Evolutionary conservation across 306 rosid genomes (phyloP).

Genomic region (Ormosia emarginata): DNA sequence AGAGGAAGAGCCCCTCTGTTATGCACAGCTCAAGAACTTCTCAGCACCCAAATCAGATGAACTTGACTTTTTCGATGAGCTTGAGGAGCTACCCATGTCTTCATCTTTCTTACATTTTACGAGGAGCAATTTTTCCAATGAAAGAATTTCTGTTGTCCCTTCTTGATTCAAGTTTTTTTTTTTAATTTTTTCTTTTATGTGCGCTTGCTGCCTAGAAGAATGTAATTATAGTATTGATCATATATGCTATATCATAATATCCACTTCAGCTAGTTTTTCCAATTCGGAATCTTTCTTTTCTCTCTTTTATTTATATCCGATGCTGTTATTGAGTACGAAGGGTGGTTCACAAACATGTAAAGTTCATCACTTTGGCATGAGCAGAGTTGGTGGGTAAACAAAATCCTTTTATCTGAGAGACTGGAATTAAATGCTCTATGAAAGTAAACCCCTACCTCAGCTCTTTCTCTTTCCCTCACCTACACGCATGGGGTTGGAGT

Average conservation of each 20-base stretch:
- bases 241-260: background rate
- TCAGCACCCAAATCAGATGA: conserved; percentile 53
- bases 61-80: conserved; percentile 79
- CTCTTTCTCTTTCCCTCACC: too few species aligned
- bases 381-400: background rate
- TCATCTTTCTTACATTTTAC: conserved; percentile 61
- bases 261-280: conserved; percentile 18
- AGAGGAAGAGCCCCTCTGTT: conserved; percentile 55
- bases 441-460: too few species aligned
- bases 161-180: conserved; percentile 55
- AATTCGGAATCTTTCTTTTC: conserved; percentile 2
- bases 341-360: conserved; percentile 22
- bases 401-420: background rate
- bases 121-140: conserved; percentile 57
- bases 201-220: conserved; percentile 37
- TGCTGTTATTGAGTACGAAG: background rate
- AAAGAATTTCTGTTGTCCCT: conserved; percentile 69
- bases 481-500: background rate
- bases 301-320: background rate
- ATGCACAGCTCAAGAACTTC: conserved; percentile 38
- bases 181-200: background rate
- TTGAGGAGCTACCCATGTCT: conserved; percentile 81
- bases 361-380: conserved; percentile 17
- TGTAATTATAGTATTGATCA: conserved; percentile 27
- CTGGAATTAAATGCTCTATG: too few species aligned